Conservation (phyloP, 345 rosid species). For the Isatis tinctoria region DNA sequence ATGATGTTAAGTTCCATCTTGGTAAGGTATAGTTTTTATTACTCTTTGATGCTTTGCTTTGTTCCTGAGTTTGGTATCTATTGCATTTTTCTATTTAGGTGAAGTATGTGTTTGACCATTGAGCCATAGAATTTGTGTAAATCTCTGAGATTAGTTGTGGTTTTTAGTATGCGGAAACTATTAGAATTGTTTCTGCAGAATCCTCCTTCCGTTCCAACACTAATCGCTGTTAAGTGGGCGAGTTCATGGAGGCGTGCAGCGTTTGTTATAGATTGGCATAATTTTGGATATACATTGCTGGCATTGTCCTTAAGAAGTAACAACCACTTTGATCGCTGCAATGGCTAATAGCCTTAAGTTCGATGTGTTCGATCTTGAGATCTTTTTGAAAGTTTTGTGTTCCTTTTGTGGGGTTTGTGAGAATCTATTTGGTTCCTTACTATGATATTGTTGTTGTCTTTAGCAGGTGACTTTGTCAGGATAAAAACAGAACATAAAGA, state of each 20-base stretch:
- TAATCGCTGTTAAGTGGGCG: constrained; percentile 88
- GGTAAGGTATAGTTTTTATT: constrained; percentile 58
- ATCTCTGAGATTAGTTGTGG: constrained; percentile 13
- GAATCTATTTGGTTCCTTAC: too few relatives aligned
- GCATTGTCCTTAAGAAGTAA: constrained; percentile 86
- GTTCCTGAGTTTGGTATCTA: constrained; percentile 7
- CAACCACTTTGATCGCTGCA: constrained; percentile 63
- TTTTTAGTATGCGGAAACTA: too few relatives aligned
- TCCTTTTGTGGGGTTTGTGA: too few relatives aligned
- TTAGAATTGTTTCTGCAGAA: constrained; percentile 46
- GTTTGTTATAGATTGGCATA: constrained; percentile 92
- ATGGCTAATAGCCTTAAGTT: too few relatives aligned
- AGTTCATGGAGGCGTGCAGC: constrained; percentile 70
- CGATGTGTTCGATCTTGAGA: too few relatives aligned
- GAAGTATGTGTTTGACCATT: background rate
- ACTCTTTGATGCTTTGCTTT: constrained; percentile 11
- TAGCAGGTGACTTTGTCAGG: too few relatives aligned
- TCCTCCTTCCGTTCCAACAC: constrained; percentile 94
- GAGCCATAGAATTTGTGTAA: background rate
- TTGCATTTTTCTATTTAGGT: background rate
- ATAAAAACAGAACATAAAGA: too few relatives aligned
- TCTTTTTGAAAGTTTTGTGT: too few relatives aligned
- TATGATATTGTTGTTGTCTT: too few relatives aligned
- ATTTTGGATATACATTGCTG: constrained; percentile 90
- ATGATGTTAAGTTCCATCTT: constrained; percentile 72